Percentiles rank a stretch among this genome's conserved stretches.
These are phyloP conservation scores for Picea sitchensis DNA, from an alignment of 75 land plant species.

Conservation along the genomic window DNA sequence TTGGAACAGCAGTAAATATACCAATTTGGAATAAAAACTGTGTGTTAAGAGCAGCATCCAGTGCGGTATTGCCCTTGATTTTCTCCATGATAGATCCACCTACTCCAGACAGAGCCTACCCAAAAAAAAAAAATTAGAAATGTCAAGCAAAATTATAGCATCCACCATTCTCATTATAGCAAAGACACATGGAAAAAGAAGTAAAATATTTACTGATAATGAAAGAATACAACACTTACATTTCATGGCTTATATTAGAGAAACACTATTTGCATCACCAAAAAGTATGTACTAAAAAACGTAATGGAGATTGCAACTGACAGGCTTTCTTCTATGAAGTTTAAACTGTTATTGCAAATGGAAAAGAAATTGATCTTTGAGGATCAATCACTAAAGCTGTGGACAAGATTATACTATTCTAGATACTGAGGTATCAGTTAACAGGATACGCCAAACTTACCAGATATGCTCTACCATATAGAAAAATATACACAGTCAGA, in stretches of 20 bases:
- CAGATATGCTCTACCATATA: constrained; percentile 96
- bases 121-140: neutral
- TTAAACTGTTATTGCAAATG: neutral
- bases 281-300: neutral
- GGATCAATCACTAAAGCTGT: neutral
- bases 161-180: neutral
- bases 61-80: constrained; percentile 55
- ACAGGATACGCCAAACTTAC: constrained; percentile 32
- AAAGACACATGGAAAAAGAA: neutral
- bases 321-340: neutral
- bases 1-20: constrained; percentile 89
- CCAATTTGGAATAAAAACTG: constrained; percentile 96
- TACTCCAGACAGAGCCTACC: constrained; percentile 88
- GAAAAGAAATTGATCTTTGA: neutral
- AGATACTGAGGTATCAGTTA: neutral
- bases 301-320: neutral
- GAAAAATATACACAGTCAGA: constrained; percentile 77
- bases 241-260: neutral
- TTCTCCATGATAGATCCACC: constrained; percentile 35
- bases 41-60: constrained; percentile 71
- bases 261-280: neutral
- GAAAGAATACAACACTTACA: neutral
- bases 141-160: no score
- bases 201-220: neutral
- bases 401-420: neutral